These are phyloP conservation scores for Leishmania braziliensis DNA, from an alignment of 208 protist genomes.

Conservation along the genomic window DNA sequence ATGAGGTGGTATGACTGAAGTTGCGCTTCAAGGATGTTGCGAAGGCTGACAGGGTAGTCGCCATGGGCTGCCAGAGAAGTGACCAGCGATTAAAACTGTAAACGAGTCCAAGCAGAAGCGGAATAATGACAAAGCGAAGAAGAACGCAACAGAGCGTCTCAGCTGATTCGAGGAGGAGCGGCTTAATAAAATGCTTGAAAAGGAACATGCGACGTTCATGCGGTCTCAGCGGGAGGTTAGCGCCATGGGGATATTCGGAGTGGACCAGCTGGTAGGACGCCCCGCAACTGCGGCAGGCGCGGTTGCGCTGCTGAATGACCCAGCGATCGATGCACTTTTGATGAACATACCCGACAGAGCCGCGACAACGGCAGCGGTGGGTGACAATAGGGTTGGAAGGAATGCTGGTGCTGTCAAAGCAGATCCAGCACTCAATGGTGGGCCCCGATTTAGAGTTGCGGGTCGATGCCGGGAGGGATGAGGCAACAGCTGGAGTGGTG, in stretches of 20 bases:
- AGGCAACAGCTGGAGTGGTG: not conserved
- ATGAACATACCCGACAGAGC: slow-evolving; percentile 66
- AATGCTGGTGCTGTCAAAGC: slow-evolving; percentile 40
- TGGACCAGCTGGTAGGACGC: slow-evolving; percentile 49
- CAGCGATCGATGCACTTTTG: slow-evolving; percentile 72
- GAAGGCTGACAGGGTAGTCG: not conserved
- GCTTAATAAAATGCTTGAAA: slow-evolving; percentile 12
- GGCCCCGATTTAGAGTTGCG: not conserved
- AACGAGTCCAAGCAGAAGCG: slow-evolving; percentile 31
- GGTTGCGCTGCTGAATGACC: slow-evolving; percentile 57
- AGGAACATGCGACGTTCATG: slow-evolving; percentile 22
- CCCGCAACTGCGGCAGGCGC: slow-evolving; percentile 56
- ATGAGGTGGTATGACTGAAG: not conserved
- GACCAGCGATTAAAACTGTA: slow-evolving; percentile 21
- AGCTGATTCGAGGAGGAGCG: slow-evolving; percentile 15
- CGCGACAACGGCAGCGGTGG: slow-evolving; percentile 59
- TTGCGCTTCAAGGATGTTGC: not conserved
- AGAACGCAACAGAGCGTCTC: slow-evolving; percentile 15
- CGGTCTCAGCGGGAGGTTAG: slow-evolving; percentile 14
- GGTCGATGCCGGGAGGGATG: not conserved
- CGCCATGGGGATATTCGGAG: slow-evolving; percentile 22
- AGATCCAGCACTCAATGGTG: slow-evolving; percentile 70
- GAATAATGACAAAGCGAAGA: slow-evolving; percentile 33
- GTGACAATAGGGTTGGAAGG: slow-evolving; percentile 52
- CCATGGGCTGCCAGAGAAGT: slow-evolving; percentile 17